phyloP scores from a whole-genome alignment of 352 stramenopile species.

The Phytophthora brassicae region DNA sequence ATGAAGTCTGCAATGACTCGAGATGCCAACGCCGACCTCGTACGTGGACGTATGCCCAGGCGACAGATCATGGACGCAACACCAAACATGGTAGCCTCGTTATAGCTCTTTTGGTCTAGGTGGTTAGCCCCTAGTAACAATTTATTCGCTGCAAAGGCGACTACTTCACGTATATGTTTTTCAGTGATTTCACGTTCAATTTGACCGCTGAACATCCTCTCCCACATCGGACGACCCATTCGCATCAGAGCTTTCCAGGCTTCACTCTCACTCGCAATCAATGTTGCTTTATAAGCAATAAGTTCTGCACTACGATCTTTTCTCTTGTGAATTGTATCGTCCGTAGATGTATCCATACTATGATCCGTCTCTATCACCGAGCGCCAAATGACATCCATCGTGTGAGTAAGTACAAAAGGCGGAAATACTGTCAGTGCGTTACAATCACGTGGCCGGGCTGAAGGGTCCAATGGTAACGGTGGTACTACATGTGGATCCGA shows the following conservation, averaged over 20 bases:
- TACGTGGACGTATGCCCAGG: neutral
- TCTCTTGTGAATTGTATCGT: neutral
- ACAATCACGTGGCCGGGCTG: neutral
- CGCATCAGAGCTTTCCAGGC: constrained; percentile 4
- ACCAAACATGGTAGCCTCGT: constrained; percentile 5
- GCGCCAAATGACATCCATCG: constrained; percentile 12
- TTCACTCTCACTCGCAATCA: neutral
- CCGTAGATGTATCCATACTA: neutral
- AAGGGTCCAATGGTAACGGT: neutral
- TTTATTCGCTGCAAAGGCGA: constrained; percentile 5
- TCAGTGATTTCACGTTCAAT: no score
- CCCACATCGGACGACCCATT: constrained; percentile 19
- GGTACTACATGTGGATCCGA: constrained; percentile 3
- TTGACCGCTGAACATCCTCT: neutral
- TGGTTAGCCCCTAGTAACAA: neutral
- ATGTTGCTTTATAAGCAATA: constrained; percentile 1
- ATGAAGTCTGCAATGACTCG: constrained; percentile 15
- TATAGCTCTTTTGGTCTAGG: neutral
- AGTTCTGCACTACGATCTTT: neutral
- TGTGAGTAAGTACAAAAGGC: constrained; percentile 13
- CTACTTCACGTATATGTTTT: neutral
- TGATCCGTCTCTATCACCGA: neutral
- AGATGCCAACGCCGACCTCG: constrained; percentile 7
- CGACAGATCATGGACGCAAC: constrained; percentile 14
- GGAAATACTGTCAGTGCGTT: constrained; percentile 1